These are phyloP conservation scores for Pecoramyces ruminantium DNA, from an alignment of 192 early-diverging fungal genomes.

Conservation along the genomic window DNA sequence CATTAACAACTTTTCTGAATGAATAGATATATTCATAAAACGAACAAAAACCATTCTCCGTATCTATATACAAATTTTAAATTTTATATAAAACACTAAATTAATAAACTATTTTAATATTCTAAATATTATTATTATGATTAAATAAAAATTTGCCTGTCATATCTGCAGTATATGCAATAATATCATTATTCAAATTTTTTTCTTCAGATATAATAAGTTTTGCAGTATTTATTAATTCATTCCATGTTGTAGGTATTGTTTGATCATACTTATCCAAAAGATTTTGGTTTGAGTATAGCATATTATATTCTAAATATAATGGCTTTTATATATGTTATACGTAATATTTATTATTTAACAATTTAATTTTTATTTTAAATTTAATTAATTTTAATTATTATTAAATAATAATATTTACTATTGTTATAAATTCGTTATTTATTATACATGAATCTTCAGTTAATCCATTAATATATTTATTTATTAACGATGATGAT, in stretches of 20 bases:
- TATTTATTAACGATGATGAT: neutral
- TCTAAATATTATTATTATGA: too few relatives aligned
- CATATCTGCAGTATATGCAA: neutral
- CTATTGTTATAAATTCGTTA: neutral
- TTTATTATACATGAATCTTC: neutral
- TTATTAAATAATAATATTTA: neutral
- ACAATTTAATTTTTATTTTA: too few relatives aligned
- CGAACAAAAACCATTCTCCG: neutral
- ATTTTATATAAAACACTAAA: too few relatives aligned
- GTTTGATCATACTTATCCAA: neutral
- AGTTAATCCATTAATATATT: neutral
- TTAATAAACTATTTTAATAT: too few relatives aligned
- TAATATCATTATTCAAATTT: neutral
- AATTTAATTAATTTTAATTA: too few relatives aligned
- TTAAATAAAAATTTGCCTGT: neutral
- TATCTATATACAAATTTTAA: neutral
- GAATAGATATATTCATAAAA: neutral
- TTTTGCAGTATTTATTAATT: neutral
- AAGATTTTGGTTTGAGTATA: neutral
- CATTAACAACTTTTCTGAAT: neutral
- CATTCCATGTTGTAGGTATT: neutral
- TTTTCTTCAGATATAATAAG: neutral
- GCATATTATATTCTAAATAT: neutral
- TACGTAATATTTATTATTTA: neutral
- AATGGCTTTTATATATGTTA: neutral